A percentile compares a stretch with the other conserved stretches of the same genome.
Evolutionary conservation across 352 stramenopile genomes (phyloP).

Genomic region (Pythium sp.): DNA sequence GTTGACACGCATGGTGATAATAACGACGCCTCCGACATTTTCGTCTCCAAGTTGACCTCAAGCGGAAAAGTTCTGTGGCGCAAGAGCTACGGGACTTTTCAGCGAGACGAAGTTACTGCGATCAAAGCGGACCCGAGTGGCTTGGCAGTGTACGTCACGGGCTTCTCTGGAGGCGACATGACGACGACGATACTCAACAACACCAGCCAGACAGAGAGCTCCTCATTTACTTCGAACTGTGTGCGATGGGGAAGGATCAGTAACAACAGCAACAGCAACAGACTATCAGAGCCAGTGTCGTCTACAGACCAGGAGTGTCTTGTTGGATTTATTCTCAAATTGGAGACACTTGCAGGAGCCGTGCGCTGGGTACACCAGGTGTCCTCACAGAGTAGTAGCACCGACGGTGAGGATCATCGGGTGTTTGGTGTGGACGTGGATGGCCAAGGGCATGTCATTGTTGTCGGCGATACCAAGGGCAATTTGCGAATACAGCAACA

Average conservation of each 20-base stretch:
- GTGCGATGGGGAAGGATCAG: neutral
- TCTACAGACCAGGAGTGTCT: neutral
- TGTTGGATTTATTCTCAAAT: slow-evolving; percentile 22
- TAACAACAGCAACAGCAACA: neutral
- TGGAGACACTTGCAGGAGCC: slow-evolving; percentile 10
- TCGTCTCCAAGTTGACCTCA: slow-evolving; percentile 6
- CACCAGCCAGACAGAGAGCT: neutral
- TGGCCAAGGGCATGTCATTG: slow-evolving; percentile 5
- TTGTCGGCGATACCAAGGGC: slow-evolving; percentile 26
- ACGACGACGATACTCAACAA: neutral
- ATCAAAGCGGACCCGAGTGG: neutral
- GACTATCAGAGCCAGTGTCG: neutral
- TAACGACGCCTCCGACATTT: slow-evolving; percentile 1
- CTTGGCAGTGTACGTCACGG: slow-evolving; percentile 6
- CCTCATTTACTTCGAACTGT: slow-evolving; percentile 5
- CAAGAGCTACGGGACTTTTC: neutral
- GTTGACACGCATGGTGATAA: neutral
- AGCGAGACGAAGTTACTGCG: slow-evolving; percentile 6
- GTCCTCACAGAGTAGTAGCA: neutral
- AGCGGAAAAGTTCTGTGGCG: neutral
- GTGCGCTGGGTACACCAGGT: slow-evolving; percentile 15
- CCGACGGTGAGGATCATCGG: slow-evolving; percentile 2
- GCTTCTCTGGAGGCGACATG: slow-evolving; percentile 9
- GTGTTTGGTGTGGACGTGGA: slow-evolving; percentile 26
- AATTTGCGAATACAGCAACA: slow-evolving; percentile 3